Evolutionary conservation across 148 eudicot species (phyloP).

Genomic region (Suaeda aralocaspica): DNA sequence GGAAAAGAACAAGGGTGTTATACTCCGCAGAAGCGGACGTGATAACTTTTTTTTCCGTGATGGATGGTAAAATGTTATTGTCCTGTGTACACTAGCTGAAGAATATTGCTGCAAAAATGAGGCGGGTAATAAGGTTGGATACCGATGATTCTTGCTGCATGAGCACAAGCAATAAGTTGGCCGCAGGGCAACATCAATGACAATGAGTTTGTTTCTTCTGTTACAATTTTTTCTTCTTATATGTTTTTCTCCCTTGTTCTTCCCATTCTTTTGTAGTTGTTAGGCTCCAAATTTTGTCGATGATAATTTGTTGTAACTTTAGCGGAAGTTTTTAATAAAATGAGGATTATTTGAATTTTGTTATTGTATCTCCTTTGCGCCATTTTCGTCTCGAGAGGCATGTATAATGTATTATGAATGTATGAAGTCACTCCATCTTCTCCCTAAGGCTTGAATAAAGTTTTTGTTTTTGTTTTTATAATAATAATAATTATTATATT

Average conservation of each 20-base stretch:
- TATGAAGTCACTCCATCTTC: too few species aligned
- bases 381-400: too few species aligned
- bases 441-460: too few species aligned
- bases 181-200: conserved; percentile 10
- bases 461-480: too few species aligned
- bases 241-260: background rate
- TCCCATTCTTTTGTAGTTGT: conserved; percentile 20
- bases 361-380: too few species aligned
- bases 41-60: too few species aligned
- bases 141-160: conserved; percentile 32
- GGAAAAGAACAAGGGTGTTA: conserved; percentile 14
- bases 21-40: background rate
- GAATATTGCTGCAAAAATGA: conserved; percentile 26
- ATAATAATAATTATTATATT: too few species aligned
- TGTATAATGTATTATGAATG: too few species aligned
- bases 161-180: conserved; percentile 24
- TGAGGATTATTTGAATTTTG: conserved; percentile 17
- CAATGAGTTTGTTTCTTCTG: conserved; percentile 5
- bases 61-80: conserved; percentile 9
- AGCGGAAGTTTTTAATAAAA: conserved; percentile 10
- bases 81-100: conserved; percentile 21
- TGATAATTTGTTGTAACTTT: conserved; percentile 22
- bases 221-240: background rate
- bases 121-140: conserved; percentile 26
- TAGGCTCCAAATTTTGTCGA: conserved; percentile 28